Conservation (phyloP, 768 basidiomycete species). For the Agaricus bisporus region DNA sequence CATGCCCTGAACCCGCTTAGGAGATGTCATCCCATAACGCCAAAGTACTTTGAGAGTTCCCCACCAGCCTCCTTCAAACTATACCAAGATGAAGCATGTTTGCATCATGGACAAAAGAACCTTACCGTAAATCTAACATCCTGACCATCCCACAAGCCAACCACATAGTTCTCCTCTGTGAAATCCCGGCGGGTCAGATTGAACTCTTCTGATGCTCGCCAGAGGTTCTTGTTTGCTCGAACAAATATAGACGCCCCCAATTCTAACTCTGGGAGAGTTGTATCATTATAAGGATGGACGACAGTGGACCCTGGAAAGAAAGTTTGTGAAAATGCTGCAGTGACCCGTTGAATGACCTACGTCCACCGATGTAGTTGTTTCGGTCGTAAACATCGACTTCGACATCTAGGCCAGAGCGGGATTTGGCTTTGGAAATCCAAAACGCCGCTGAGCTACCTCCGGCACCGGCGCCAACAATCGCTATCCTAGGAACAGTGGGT, state of each 20-base stretch:
- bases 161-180: slow-evolving; percentile 39
- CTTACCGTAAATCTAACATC: slow-evolving; percentile 58
- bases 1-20: slow-evolving; percentile 50
- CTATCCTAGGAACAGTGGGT: slow-evolving; percentile 48
- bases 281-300: slow-evolving; percentile 67
- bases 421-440: slow-evolving; percentile 76
- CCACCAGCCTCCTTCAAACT: slow-evolving; percentile 61
- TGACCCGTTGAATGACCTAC: slow-evolving; percentile 43
- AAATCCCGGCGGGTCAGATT: slow-evolving; percentile 53
- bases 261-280: slow-evolving; percentile 59
- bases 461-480: slow-evolving; percentile 89
- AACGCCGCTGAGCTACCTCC: slow-evolving; percentile 80
- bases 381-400: slow-evolving; percentile 85
- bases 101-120: slow-evolving; percentile 14
- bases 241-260: slow-evolving; percentile 90
- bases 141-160: slow-evolving; percentile 83
- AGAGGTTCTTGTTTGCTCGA: slow-evolving; percentile 57
- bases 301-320: slow-evolving; percentile 59
- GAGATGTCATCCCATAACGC: slow-evolving; percentile 68
- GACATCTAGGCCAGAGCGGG: slow-evolving; percentile 60
- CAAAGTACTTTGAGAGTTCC: slow-evolving; percentile 67
- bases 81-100: slow-evolving; percentile 3
- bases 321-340: background rate
- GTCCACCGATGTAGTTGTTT: slow-evolving; percentile 71
- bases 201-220: slow-evolving; percentile 78